Conservation (phyloP, 2,329 filamentous ascomycete genomes). For the Penicillium sp. region DNA sequence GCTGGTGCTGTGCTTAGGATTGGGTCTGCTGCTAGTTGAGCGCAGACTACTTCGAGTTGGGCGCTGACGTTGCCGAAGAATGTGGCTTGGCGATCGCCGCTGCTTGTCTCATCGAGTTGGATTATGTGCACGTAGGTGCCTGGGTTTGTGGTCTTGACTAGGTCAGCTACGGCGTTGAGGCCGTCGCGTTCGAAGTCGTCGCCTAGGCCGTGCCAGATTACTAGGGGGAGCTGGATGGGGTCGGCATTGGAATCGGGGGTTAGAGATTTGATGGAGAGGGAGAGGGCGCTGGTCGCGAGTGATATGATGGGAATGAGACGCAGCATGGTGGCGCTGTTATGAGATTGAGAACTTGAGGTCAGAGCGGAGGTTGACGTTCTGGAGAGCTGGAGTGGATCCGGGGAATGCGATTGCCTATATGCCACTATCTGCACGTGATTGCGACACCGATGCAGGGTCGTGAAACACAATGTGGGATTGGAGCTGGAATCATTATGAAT, state of each 20-base stretch:
- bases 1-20: conserved; percentile 79
- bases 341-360: background rate
- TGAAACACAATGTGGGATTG: background rate
- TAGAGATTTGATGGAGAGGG: conserved; percentile 16
- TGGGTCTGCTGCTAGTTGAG: conserved; percentile 69
- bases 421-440: conserved; percentile 16
- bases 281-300: conserved; percentile 14
- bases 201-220: conserved; percentile 90
- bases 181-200: conserved; percentile 70
- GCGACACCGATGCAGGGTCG: no score
- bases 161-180: conserved; percentile 66
- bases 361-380: background rate
- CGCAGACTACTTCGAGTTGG: conserved; percentile 76
- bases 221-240: conserved; percentile 68
- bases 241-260: conserved; percentile 21
- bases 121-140: conserved; percentile 83
- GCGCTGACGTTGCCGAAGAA: conserved; percentile 87
- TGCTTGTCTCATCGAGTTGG: conserved; percentile 64
- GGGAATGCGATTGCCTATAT: conserved; percentile 4
- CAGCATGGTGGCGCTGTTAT: conserved; percentile 8
- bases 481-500: background rate
- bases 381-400: background rate
- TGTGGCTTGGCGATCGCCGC: conserved; percentile 73
- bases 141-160: conserved; percentile 72
- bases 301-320: conserved; percentile 18